A percentile compares a stretch with the other conserved stretches of the same genome.
phyloP scores from a whole-genome alignment of 148 eudicot genomes.

The Beta vulgaris region DNA sequence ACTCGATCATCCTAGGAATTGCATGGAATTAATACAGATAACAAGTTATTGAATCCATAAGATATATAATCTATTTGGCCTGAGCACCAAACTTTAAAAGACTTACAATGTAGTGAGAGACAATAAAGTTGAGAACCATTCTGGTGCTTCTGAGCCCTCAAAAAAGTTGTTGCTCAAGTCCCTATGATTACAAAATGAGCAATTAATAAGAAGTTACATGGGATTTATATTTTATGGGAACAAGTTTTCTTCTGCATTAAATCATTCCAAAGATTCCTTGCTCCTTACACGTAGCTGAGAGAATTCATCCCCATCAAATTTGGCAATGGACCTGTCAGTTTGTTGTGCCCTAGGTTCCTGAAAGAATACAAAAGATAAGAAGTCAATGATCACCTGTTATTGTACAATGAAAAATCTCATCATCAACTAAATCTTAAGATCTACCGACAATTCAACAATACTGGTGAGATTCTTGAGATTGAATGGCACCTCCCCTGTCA shows the following conservation, averaged over 20 bases:
- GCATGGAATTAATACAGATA: neutral
- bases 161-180: constrained; percentile 88
- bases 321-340: constrained; percentile 62
- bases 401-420: neutral
- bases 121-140: constrained; percentile 70
- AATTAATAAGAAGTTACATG: neutral
- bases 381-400: neutral
- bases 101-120: constrained; percentile 88
- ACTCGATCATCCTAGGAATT: constrained; percentile 57
- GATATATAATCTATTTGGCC: neutral
- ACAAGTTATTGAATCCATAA: neutral
- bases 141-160: constrained; percentile 60
- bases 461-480: constrained; percentile 75
- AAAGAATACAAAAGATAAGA: constrained; percentile 5
- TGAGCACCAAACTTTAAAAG: neutral
- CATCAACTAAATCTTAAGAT: constrained; percentile 4
- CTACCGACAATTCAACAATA: constrained; percentile 64
- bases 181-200: constrained; percentile 35
- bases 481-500: constrained; percentile 58
- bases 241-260: neutral
- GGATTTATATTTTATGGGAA: too few relatives aligned
- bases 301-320: constrained; percentile 67
- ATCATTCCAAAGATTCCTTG: neutral
- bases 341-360: constrained; percentile 77
- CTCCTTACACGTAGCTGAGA: constrained; percentile 76